Evolutionary conservation across 768 basidiomycete genomes (phyloP), one percentile per base, ranked within the genome.

Genomic region (Xerocomellus chrysenteron): DNA sequence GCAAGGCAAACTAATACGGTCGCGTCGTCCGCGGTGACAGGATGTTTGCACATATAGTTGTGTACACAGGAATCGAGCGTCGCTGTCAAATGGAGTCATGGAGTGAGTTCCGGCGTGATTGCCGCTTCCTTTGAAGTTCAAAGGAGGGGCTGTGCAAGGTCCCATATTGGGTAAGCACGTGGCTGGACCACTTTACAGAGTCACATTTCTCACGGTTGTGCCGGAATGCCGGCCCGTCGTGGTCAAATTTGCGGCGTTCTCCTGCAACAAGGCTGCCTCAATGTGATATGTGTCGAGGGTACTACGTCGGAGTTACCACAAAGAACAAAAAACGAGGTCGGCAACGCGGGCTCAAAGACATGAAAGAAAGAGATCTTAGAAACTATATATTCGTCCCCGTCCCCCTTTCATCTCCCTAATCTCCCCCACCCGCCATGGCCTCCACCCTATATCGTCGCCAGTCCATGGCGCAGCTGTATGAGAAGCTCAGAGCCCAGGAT

Each of bases 1-100:
- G 65, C 77, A 85, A 51, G 89, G 88, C 43, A 89, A 88, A 63
- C 78, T 84, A 45, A 85, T 89, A 73, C 85, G 88, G 50, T 90
- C 87, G 46, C 79, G 82, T 53, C 75, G 83, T 58, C 67, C 76
- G 52, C 65, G 68, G 56, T 70, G 54, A 60, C 65, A 41, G 44
- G 46, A 42, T 52, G n/a, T 50, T 28, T 50, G 37, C 52, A 42
- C 39, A 39, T 36, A 52, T 47, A 47, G 52, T 57, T 47, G 55
- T 50, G 56, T 60, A 54, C 40, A 47, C 48, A 60, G 43, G n/a
- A 63, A 58, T 65, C 37, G 36, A 63, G 30, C 33, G 16, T 47
- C 54, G 30, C 53, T 57, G 41, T 45, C 54, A 50, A 44, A 58
- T 48, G 47, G 41, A 49, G n/a, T 58, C 39, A n/a, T 53, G 54